Evolutionary conservation across 2,329 filamentous ascomycete species (phyloP).

Genomic region (Aspergillus pseudotamarii): DNA sequence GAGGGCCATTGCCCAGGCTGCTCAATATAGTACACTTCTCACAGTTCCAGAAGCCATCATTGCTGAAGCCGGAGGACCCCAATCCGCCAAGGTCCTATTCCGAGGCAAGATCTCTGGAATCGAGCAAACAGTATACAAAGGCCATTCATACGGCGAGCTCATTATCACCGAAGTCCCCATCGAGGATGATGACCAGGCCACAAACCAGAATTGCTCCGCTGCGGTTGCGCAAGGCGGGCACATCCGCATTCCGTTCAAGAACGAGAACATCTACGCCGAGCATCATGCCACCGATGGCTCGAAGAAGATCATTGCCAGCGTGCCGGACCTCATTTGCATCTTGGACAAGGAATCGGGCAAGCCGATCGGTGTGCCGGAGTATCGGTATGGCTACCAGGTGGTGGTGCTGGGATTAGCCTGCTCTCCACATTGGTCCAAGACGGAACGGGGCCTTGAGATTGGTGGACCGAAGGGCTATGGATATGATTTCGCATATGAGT

Average conservation of each 20-base stretch:
- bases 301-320: constrained; percentile 51
- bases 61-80: constrained; percentile 22
- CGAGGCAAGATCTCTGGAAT: constrained; percentile 27
- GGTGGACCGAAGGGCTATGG: constrained; percentile 40
- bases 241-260: constrained; percentile 30
- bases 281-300: constrained; percentile 14
- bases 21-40: constrained; percentile 11
- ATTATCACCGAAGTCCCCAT: background rate
- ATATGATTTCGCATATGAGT: constrained; percentile 23
- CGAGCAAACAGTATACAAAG: constrained; percentile 21
- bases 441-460: constrained; percentile 40
- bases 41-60: constrained; percentile 22
- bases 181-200: constrained; percentile 37
- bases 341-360: constrained; percentile 61
- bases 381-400: constrained; percentile 56
- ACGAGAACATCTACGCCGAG: constrained; percentile 31
- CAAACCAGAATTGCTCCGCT: background rate
- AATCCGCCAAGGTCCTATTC: constrained; percentile 21
- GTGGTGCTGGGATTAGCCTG: constrained; percentile 54
- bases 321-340: constrained; percentile 60
- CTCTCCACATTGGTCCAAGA: constrained; percentile 53
- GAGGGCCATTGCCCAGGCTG: constrained; percentile 20
- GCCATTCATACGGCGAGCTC: constrained; percentile 42
- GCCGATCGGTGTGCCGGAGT: constrained; percentile 61
- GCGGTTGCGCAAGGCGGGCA: constrained; percentile 12